Base-by-base conservation (phyloP, 2,329 filamentous ascomycete genomes). In the Ceratocystis albifundus region DNA sequence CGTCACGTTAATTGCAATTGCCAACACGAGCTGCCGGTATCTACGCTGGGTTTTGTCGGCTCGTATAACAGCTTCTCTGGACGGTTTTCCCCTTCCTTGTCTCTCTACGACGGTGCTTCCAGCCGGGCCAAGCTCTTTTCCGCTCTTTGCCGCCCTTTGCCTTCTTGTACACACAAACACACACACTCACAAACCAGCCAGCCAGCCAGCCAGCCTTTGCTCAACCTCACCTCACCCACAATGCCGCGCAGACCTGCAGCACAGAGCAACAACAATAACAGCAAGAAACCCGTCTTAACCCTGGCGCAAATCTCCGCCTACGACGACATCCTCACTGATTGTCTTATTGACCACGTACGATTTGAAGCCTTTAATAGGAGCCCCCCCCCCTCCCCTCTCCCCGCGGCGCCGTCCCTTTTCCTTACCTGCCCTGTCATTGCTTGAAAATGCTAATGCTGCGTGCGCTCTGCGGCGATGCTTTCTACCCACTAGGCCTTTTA, bases 311-410 rank as follows among this genome's bases (percentile, higher is more conserved):
- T 99, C 72, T 88, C 91, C 41, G 88, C 88, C 62, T 97, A 97
- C 79, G 94, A 99, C 77, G 94, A 99, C 76, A 87, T 97, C 70
- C 80, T 96, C 69, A 99, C 94, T 6, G 94, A 99, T 82, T 89
- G 90, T 71, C 85, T 99, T 65, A 87, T 99, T 69, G 94, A 99
- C 77, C 90, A 93, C 78, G 93, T 96, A 82, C 77, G 88, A 82
- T 48, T 41, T 48, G 22, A 46, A n/a, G n/a, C n/a, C n/a, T n/a
- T n/a, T n/a, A n/a, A n/a, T n/a, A n/a, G n/a, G n/a, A n/a, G n/a
- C n/a, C n/a, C n/a, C n/a, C n/a, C n/a, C n/a, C n/a, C n/a, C n/a
- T n/a, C n/a, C n/a, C n/a, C n/a, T n/a, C n/a, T n/a, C n/a, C 46
- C 46, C 62, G 30, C 36, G 22, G 46, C 61, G n/a, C 6, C 32